Percentiles rank a stretch among this genome's conserved stretches.
Evolutionary conservation across 1,284 basidiomycete species (phyloP).

Genomic region (Cronartium quercuum): DNA sequence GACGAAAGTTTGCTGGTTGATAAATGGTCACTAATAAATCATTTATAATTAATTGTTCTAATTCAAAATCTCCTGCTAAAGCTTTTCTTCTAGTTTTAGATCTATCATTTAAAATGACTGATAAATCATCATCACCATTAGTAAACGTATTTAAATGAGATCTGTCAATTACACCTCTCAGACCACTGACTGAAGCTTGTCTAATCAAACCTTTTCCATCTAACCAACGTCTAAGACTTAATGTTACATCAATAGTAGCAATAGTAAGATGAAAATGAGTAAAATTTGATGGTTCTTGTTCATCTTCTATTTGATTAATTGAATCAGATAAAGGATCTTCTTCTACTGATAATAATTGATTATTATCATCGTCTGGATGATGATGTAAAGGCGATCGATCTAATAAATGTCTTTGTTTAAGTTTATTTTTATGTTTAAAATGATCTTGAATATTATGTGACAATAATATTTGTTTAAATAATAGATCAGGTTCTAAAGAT

Average conservation of each 20-base stretch:
- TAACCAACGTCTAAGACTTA: constrained; percentile 88
- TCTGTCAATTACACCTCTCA: constrained; percentile 82
- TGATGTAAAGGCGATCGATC: no score
- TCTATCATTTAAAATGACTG: constrained; percentile 60
- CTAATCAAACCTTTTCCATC: constrained; percentile 91
- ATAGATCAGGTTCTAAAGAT: constrained; percentile 37
- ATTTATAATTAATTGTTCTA: constrained; percentile 80
- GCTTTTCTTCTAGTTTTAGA: constrained; percentile 69
- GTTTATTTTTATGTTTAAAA: background rate
- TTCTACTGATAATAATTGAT: constrained; percentile 28
- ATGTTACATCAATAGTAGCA: constrained; percentile 89
- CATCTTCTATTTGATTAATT: background rate
- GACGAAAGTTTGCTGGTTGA: constrained; percentile 85
- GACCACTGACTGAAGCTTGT: constrained; percentile 84
- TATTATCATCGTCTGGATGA: background rate
- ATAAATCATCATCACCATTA: background rate
- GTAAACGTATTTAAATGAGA: constrained; percentile 12
- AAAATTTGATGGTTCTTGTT: constrained; percentile 55
- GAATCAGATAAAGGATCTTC: constrained; percentile 15
- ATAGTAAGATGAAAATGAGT: constrained; percentile 85
- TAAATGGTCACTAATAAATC: constrained; percentile 91
- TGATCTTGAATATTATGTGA: background rate
- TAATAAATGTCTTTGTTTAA: no score
- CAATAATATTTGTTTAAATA: background rate
- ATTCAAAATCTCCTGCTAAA: constrained; percentile 78